Evolutionary conservation across 2,329 filamentous ascomycete species (phyloP).

Genomic region (Paradendryphiella salina): DNA sequence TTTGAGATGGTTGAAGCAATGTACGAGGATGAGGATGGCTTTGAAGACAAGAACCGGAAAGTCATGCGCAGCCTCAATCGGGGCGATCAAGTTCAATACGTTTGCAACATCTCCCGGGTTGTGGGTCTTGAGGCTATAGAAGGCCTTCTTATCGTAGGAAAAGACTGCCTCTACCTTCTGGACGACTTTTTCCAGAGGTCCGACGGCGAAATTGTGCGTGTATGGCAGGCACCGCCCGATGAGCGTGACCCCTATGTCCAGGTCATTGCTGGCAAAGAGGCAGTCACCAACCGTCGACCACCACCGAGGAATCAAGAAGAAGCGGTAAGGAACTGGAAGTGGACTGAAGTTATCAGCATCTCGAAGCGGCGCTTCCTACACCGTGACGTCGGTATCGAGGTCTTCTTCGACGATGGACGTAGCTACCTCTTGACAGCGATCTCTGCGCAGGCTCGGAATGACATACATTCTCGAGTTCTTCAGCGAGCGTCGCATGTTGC

Average conservation of each 20-base stretch:
- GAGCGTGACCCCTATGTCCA: slow-evolving; percentile 95
- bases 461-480: slow-evolving; percentile 75
- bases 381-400: slow-evolving; percentile 91
- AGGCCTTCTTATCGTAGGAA: slow-evolving; percentile 89
- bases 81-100: slow-evolving; percentile 87
- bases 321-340: slow-evolving; percentile 88
- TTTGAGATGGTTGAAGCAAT: slow-evolving; percentile 96
- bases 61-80: slow-evolving; percentile 92
- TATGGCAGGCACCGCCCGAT: slow-evolving; percentile 88
- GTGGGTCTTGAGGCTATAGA: slow-evolving; percentile 92
- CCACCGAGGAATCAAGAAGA: slow-evolving; percentile 54
- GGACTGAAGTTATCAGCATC: slow-evolving; percentile 91
- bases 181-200: slow-evolving; percentile 95
- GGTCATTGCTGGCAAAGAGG: slow-evolving; percentile 81
- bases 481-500: slow-evolving; percentile 79
- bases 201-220: slow-evolving; percentile 95
- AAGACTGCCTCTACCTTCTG: slow-evolving; percentile 88
- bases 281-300: slow-evolving; percentile 54
- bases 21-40: slow-evolving; percentile 78
- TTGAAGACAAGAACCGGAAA: slow-evolving; percentile 97
- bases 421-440: slow-evolving; percentile 91
- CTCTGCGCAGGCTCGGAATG: slow-evolving; percentile 72
- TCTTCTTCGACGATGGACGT: slow-evolving; percentile 95
- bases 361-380: slow-evolving; percentile 95
- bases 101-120: slow-evolving; percentile 94